phyloP scores from a whole-genome alignment of 192 early-diverging fungal species.

The Allomyces javanicus region DNA sequence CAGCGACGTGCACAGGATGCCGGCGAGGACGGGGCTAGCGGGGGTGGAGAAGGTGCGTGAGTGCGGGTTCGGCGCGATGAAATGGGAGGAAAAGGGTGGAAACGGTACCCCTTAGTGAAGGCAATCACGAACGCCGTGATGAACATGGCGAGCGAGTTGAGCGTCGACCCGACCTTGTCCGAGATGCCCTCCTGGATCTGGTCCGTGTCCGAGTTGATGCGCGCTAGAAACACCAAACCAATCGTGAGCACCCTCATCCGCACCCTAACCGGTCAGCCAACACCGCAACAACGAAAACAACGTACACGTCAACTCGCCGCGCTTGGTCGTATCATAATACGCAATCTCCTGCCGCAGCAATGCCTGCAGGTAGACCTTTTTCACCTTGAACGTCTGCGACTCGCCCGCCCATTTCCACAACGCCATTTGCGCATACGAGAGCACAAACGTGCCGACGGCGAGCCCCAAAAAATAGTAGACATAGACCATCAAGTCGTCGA shows the following conservation, averaged over 20 bases:
- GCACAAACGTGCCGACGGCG: not conserved
- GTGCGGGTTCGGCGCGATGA: too few relatives aligned
- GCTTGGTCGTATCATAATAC: not conserved
- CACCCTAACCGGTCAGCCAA: too few relatives aligned
- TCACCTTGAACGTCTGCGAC: not conserved
- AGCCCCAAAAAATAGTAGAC: not conserved
- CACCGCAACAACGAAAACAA: too few relatives aligned
- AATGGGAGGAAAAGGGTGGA: not conserved
- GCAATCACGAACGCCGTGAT: slow-evolving; percentile 54
- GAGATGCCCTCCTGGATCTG: slow-evolving; percentile 72
- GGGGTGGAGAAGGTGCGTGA: too few relatives aligned
- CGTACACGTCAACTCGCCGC: not conserved
- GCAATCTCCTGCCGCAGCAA: not conserved
- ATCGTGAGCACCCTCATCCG: too few relatives aligned
- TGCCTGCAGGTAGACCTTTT: not conserved
- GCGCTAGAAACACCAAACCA: slow-evolving; percentile 11
- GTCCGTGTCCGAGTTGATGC: slow-evolving; percentile 66
- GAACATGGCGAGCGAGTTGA: slow-evolving; percentile 43
- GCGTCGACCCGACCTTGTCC: slow-evolving; percentile 59
- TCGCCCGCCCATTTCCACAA: not conserved
- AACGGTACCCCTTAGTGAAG: slow-evolving; percentile 26
- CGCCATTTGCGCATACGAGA: not conserved
- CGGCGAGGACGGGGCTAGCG: too few relatives aligned
- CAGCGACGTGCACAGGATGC: slow-evolving; percentile 50
- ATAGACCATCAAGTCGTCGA: not conserved